A percentile compares a stretch with the other conserved stretches of the same genome.
These are phyloP conservation scores for Bimuria novae-zelandiae DNA, from an alignment of 2,329 filamentous ascomycete genomes.

Conservation along the genomic window DNA sequence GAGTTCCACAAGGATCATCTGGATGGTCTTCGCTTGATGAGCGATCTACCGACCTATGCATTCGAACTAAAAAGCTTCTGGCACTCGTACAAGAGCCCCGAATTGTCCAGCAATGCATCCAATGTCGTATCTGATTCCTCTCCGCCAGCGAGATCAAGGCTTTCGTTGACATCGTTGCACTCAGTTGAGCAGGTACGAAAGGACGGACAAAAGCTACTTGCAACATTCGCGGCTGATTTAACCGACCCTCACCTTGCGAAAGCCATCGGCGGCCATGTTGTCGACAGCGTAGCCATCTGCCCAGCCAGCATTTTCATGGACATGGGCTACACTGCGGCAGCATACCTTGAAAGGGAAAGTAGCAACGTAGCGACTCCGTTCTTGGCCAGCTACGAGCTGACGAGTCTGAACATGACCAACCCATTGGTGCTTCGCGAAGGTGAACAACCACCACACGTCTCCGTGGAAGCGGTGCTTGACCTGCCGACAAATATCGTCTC, in stretches of 20 bases:
- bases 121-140: background rate
- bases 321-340: constrained; percentile 32
- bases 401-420: background rate
- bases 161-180: background rate
- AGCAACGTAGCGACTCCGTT: background rate
- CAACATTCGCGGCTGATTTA: background rate
- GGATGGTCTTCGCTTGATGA: background rate
- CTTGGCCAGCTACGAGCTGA: background rate
- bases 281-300: constrained; percentile 4
- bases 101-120: background rate
- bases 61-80: constrained; percentile 43
- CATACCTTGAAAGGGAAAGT: constrained; percentile 7
- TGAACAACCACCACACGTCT: background rate
- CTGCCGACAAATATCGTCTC: background rate
- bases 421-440: background rate
- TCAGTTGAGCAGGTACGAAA: constrained; percentile 10
- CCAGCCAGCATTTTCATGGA: constrained; percentile 29
- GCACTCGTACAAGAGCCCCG: constrained; percentile 7
- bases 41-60: constrained; percentile 36
- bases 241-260: background rate
- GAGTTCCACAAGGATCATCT: background rate
- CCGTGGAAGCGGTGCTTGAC: background rate
- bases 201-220: background rate
- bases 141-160: background rate
- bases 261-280: background rate